phyloP scores from a whole-genome alignment of 306 rosid species.

The Vigna trinervia region DNA sequence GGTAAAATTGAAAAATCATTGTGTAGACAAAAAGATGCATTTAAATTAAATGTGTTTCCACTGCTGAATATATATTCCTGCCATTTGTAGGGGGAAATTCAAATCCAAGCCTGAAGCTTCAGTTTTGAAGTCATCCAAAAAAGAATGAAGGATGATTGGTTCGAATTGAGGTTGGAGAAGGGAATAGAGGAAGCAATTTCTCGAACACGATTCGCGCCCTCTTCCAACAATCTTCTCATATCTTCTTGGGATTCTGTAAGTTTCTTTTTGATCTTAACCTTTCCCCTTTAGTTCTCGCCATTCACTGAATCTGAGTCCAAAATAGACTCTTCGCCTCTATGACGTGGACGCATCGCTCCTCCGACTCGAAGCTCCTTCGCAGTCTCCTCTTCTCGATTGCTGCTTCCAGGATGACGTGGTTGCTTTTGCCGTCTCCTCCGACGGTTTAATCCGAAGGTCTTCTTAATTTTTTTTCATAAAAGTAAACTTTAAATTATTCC shows the following conservation, averaged over 20 bases:
- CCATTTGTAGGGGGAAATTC: not conserved
- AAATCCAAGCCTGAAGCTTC: not conserved
- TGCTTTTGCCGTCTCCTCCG: conserved; percentile 69
- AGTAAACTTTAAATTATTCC: too few species aligned
- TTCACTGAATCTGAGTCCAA: not conserved
- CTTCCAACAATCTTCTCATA: conserved; percentile 71
- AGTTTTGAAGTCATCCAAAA: not conserved
- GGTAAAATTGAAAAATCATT: too few species aligned
- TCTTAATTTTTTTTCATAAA: not conserved
- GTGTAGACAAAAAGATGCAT: too few species aligned
- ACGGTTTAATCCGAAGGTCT: conserved; percentile 76
- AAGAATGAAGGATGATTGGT: conserved; percentile 43
- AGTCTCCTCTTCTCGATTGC: conserved; percentile 76
- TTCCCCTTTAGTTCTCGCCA: not conserved
- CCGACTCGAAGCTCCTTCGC: conserved; percentile 58
- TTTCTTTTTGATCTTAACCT: not conserved
- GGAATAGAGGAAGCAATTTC: conserved; percentile 69
- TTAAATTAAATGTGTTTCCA: too few species aligned
- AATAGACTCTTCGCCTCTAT: conserved; percentile 72
- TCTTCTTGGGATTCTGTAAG: conserved; percentile 89
- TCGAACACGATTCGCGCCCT: conserved; percentile 61
- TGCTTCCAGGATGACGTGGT: conserved; percentile 66
- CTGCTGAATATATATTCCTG: too few species aligned
- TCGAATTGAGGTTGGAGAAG: conserved; percentile 47
- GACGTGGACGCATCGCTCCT: conserved; percentile 62